phyloP scores from a whole-genome alignment of 805 yeast species.

The Zygosaccharomyces rouxii region DNA sequence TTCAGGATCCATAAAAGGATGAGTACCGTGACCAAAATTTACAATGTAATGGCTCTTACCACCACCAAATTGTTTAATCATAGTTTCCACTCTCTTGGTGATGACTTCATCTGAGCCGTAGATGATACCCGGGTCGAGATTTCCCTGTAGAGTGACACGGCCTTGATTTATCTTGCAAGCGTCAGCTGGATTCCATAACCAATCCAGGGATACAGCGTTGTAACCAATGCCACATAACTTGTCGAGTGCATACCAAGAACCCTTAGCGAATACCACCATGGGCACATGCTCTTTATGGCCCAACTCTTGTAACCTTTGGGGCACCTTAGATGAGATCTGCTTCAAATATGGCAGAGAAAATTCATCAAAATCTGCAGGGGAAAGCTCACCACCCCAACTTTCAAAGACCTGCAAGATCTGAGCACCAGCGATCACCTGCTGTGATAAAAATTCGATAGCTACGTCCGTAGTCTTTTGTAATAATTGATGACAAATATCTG shows the following conservation, averaged over 20 bases:
- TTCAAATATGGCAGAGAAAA: slow-evolving; percentile 84
- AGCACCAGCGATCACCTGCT: slow-evolving; percentile 96
- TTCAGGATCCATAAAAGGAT: slow-evolving; percentile 95
- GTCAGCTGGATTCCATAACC: slow-evolving; percentile 80
- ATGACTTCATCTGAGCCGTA: slow-evolving; percentile 86
- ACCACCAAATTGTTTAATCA: slow-evolving; percentile 91
- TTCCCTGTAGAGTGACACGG: slow-evolving; percentile 87
- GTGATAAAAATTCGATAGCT: slow-evolving; percentile 87
- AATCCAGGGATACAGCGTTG: slow-evolving; percentile 86
- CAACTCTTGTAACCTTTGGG: slow-evolving; percentile 61
- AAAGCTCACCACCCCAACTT: slow-evolving; percentile 96
- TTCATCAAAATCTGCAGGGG: slow-evolving; percentile 81
- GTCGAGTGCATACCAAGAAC: slow-evolving; percentile 95
- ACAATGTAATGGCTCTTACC: slow-evolving; percentile 88
- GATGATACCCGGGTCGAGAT: slow-evolving; percentile 90
- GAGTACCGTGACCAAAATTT: slow-evolving; percentile 97
- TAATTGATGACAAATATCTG: slow-evolving; percentile 64
- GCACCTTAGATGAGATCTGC: slow-evolving; percentile 68
- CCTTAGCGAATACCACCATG: slow-evolving; percentile 86
- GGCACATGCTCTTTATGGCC: slow-evolving; percentile 75
- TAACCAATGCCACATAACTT: slow-evolving; percentile 77
- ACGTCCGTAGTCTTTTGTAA: slow-evolving; percentile 78
- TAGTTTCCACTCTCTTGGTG: slow-evolving; percentile 71
- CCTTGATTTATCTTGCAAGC: slow-evolving; percentile 73
- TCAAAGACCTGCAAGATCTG: slow-evolving; percentile 97